Evolutionary conservation across 2,329 filamentous ascomycete genomes (phyloP).

Genomic region (Neonectria punicea): DNA sequence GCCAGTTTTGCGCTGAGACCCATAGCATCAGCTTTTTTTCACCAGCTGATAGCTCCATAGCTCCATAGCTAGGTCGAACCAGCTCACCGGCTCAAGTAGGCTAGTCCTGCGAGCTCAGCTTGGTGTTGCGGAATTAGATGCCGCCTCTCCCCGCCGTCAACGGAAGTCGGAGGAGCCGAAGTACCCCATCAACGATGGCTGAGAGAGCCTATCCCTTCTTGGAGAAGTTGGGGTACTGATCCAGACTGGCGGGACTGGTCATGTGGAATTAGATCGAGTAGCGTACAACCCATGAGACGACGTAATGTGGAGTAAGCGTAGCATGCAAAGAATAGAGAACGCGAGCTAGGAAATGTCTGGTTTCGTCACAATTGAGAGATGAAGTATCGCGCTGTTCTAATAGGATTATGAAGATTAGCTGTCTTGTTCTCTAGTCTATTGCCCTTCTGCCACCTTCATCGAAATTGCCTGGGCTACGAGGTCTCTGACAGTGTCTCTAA

Average conservation of each 20-base stretch:
- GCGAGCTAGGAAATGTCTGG: neutral
- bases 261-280: neutral
- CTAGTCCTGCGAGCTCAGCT: neutral
- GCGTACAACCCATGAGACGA: too few species aligned
- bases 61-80: neutral
- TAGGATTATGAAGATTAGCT: neutral
- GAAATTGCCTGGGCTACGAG: constrained; percentile 44
- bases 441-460: neutral
- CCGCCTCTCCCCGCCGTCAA: neutral
- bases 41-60: neutral
- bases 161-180: constrained; percentile 1
- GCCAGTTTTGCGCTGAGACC: neutral
- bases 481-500: constrained; percentile 50
- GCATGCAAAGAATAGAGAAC: neutral
- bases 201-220: neutral
- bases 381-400: neutral
- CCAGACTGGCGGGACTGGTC: neutral
- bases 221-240: neutral
- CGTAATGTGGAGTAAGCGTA: neutral
- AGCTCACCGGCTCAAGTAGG: neutral
- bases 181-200: neutral
- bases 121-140: neutral
- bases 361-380: neutral
- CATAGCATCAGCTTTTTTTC: neutral
- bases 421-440: neutral